Percentiles rank a stretch among this genome's conserved stretches.
Evolutionary conservation across 2,329 filamentous ascomycete species (phyloP).

Genomic region (Fusarium brachygibbosum): DNA sequence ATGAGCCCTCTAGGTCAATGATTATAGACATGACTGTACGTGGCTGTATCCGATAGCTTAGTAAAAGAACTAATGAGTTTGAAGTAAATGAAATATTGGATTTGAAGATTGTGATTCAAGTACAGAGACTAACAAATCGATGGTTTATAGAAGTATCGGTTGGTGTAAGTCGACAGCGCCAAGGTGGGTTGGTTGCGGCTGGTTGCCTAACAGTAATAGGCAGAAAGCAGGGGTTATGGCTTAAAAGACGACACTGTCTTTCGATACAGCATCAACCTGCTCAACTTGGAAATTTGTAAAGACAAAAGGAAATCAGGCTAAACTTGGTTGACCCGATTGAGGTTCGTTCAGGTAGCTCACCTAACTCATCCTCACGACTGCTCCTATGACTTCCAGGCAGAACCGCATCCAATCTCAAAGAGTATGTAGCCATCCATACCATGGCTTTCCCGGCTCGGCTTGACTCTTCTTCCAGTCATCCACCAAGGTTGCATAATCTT

Average conservation of each 20-base stretch:
- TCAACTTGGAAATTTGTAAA: background rate
- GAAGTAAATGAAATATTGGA: too few relatives aligned
- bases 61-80: background rate
- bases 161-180: slow-evolving; percentile 1
- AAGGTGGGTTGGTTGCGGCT: slow-evolving; percentile 20
- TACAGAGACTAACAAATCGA: background rate
- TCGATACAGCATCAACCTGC: background rate
- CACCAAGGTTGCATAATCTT: slow-evolving; percentile 68
- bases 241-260: background rate
- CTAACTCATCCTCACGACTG: background rate
- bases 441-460: background rate
- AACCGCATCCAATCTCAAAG: background rate
- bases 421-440: background rate
- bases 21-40: slow-evolving; percentile 14
- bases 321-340: background rate
- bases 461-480: slow-evolving; percentile 62
- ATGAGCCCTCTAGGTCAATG: slow-evolving; percentile 6
- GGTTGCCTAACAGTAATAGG: slow-evolving; percentile 34
- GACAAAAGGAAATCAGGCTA: background rate
- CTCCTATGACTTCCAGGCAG: too few relatives aligned
- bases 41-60: background rate
- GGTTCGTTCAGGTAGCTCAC: background rate
- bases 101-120: background rate
- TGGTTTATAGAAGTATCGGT: background rate
- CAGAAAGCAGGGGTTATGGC: slow-evolving; percentile 9